phyloP scores from a whole-genome alignment of 2,329 filamentous ascomycete species.

The Dothistroma septosporum region DNA sequence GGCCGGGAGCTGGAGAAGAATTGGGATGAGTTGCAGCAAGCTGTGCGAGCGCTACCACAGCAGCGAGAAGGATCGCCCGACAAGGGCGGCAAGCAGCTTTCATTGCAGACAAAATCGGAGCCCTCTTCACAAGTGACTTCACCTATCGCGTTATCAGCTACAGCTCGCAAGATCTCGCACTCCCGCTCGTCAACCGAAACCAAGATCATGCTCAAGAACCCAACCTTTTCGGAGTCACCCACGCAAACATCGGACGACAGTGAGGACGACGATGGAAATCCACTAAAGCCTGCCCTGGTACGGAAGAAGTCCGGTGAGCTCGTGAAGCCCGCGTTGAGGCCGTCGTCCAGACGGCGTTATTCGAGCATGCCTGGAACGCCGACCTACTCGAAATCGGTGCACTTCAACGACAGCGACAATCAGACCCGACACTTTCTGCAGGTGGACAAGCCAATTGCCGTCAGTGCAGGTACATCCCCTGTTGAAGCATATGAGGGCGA shows the following conservation, averaged over 20 bases:
- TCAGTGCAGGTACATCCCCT: slow-evolving; percentile 89
- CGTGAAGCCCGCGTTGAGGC: slow-evolving; percentile 83
- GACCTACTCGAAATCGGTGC: slow-evolving; percentile 93
- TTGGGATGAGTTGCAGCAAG: slow-evolving; percentile 69
- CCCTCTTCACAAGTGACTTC: slow-evolving; percentile 34
- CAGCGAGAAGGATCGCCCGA: slow-evolving; percentile 57
- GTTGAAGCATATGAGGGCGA: slow-evolving; percentile 85
- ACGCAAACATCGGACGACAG: slow-evolving; percentile 47
- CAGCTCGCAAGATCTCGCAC: slow-evolving; percentile 58
- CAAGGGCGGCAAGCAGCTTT: slow-evolving; percentile 25
- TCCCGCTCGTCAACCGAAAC: slow-evolving; percentile 58
- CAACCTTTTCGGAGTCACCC: slow-evolving; percentile 43
- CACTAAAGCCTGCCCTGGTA: slow-evolving; percentile 77
- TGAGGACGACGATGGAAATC: slow-evolving; percentile 46
- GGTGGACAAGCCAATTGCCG: slow-evolving; percentile 88
- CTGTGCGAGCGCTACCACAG: slow-evolving; percentile 74
- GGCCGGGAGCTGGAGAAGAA: slow-evolving; percentile 43
- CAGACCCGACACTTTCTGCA: slow-evolving; percentile 95
- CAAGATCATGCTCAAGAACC: slow-evolving; percentile 45
- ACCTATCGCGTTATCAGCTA: slow-evolving; percentile 45
- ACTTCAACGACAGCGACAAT: slow-evolving; percentile 94
- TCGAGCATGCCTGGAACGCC: slow-evolving; percentile 98
- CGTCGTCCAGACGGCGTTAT: slow-evolving; percentile 72
- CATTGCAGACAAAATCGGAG: slow-evolving; percentile 29
- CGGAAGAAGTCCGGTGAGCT: slow-evolving; percentile 98